Evolutionary conservation across 2,329 filamentous ascomycete species (phyloP).

Genomic region (Diaporthe citriasiana): DNA sequence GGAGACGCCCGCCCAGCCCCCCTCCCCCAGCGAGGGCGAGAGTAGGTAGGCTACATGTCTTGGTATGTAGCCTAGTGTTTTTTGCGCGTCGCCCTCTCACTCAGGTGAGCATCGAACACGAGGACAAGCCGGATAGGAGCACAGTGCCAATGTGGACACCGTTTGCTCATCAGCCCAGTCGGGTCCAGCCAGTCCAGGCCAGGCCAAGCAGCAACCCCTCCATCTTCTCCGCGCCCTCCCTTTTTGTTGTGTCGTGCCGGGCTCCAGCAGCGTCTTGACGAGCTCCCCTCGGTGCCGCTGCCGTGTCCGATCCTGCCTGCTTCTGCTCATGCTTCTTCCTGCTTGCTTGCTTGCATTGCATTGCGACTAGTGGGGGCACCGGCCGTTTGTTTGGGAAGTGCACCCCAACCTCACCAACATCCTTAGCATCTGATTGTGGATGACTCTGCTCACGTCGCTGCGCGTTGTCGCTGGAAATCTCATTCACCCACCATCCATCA

Average conservation of each 20-base stretch:
- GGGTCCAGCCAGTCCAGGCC: slow-evolving; percentile 28
- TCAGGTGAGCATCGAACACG: slow-evolving; percentile 37
- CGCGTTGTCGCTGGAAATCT: not conserved
- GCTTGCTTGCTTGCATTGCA: not conserved
- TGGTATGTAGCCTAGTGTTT: slow-evolving; percentile 31
- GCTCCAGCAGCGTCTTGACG: not conserved
- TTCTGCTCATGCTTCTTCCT: slow-evolving; percentile 10
- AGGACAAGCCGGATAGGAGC: slow-evolving; percentile 33
- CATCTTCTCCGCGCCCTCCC: slow-evolving; percentile 34
- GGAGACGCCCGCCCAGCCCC: slow-evolving; percentile 21
- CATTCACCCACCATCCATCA: slow-evolving; percentile 4
- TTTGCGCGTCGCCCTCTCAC: not conserved
- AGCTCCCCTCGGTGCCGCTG: slow-evolving; percentile 27
- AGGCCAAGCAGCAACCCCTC: slow-evolving; percentile 36
- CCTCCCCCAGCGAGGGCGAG: not conserved
- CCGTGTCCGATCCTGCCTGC: slow-evolving; percentile 2
- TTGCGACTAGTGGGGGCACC: slow-evolving; percentile 13
- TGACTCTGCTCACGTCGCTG: not conserved
- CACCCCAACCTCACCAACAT: not conserved
- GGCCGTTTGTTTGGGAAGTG: not conserved
- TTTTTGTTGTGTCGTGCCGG: slow-evolving; percentile 23
- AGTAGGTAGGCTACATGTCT: not conserved
- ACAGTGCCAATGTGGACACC: slow-evolving; percentile 35
- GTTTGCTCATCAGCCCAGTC: slow-evolving; percentile 30
- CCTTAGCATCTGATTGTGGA: slow-evolving; percentile 11